Evolutionary conservation across 2,329 filamentous ascomycete species (phyloP), one percentile per base, ranked within the genome.

Genomic region (Aspergillus puulaauensis): DNA sequence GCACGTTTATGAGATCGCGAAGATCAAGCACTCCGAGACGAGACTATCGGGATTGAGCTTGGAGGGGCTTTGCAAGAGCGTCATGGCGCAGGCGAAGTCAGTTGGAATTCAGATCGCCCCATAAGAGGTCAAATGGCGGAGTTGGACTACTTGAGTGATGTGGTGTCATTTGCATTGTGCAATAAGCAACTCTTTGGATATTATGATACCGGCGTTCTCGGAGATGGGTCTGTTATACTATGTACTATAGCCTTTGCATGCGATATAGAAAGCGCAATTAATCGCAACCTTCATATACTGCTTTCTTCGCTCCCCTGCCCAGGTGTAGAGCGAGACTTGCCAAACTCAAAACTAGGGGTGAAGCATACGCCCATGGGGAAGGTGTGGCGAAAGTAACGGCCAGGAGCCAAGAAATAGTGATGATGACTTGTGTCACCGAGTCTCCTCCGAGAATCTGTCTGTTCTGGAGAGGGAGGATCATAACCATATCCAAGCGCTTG

Each of bases 1-100:
- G 82, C 95, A 99, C 78, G 81, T 99, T 21, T 98, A 92, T 78
- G 93, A 98, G 79, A 98, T 99, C 76, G 95, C 95, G 64, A 93
- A 91, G 82, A 96, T 99, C 71, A 99, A 99, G 83, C 89, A 91
- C 65, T 80, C 83, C 53, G 90, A 95, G 76, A 78, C 87, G 61
- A 83, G 90, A 58, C 76, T 93, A 61, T 91, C 89, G 2, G 90
- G 89, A 2, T 72, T 91, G 67, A 82, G 84, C 48, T 75, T 93
- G 53, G 82, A 91, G 72, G 87, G 88, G 1, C 70, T 93, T 27
- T 91, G 89, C 77, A 87, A 83, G 76, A 85, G 86, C 54, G 80
- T 93, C 60, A 90, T 93, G 65, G 87, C 80, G 64, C 88, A 90
- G 75, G 87, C 88, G 57, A 90, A 86, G 77, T 89, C 88, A 19